These are phyloP conservation scores for Trichoderma parareesei DNA, from an alignment of 495 filamentous ascomycete species.

Conservation along the genomic window DNA sequence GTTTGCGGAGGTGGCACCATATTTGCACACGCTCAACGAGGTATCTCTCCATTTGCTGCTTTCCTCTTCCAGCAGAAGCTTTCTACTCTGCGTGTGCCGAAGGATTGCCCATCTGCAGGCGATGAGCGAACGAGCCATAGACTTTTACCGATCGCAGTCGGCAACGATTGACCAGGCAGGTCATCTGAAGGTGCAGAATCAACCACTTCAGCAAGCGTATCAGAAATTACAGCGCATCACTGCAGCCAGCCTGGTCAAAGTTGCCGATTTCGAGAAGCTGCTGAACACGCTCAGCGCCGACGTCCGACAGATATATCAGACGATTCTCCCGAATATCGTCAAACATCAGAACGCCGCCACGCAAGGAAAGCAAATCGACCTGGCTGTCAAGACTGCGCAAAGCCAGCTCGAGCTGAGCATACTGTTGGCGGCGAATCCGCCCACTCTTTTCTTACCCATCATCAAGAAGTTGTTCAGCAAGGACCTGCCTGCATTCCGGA, in stretches of 20 bases:
- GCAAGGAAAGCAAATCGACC: conserved; percentile 25
- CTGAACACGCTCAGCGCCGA: conserved; percentile 33
- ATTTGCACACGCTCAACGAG: conserved; percentile 37
- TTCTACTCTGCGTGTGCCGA: conserved; percentile 60
- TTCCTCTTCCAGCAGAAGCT: conserved; percentile 63
- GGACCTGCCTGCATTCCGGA: conserved; percentile 32
- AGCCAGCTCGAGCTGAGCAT: conserved; percentile 39
- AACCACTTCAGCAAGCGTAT: conserved; percentile 38
- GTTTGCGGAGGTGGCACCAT: conserved; percentile 37
- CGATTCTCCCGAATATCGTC: conserved; percentile 25
- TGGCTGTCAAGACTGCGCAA: conserved; percentile 28
- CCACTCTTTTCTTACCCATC: conserved; percentile 38
- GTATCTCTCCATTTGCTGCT: conserved; percentile 62
- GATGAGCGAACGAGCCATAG: conserved; percentile 27
- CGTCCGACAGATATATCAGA: conserved; percentile 39
- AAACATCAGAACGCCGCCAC: conserved; percentile 21
- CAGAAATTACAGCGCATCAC: conserved; percentile 37
- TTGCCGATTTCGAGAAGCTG: conserved; percentile 41
- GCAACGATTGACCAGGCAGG: conserved; percentile 10
- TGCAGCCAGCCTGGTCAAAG: conserved; percentile 33
- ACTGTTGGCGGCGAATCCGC: conserved; percentile 37
- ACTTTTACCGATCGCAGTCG: conserved; percentile 25
- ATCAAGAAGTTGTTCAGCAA: conserved; percentile 38
- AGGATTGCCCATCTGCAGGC: conserved; percentile 45
- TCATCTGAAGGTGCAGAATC: conserved; percentile 20